Percentiles rank a stretch among this genome's conserved stretches.
phyloP scores from a whole-genome alignment of 495 filamentous ascomycete genomes.

The Copromyces sp. region DNA sequence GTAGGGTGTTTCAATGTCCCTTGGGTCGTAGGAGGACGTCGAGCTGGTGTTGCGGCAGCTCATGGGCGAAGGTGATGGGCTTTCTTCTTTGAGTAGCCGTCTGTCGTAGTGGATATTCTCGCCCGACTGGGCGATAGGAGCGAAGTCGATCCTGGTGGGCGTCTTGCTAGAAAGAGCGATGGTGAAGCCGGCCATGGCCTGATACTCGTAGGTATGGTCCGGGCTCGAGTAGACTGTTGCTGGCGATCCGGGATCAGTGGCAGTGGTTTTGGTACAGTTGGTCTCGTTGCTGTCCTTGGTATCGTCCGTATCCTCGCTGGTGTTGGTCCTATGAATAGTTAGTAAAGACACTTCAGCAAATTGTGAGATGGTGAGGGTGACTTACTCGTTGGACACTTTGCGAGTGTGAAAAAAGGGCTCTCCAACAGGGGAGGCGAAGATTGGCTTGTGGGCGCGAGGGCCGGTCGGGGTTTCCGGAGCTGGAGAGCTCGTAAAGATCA shows the following conservation, averaged over 20 bases:
- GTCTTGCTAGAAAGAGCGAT: background rate
- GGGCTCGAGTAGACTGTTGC: fast-evolving
- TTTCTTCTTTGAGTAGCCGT: background rate
- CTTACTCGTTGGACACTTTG: background rate
- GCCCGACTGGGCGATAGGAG: background rate
- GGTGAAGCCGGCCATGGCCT: background rate
- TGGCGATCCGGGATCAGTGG: background rate
- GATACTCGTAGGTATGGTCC: background rate
- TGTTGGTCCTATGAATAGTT: background rate
- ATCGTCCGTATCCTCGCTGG: no score
- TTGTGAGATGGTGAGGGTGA: background rate
- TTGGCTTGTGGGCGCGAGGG: fast-evolving
- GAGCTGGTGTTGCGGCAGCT: background rate
- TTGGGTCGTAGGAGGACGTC: fast-evolving
- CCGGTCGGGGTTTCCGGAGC: background rate
- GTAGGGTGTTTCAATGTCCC: background rate
- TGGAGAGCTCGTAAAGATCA: no score
- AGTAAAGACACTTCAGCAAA: background rate
- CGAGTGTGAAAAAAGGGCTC: background rate
- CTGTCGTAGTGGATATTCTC: background rate
- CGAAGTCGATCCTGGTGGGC: fast-evolving
- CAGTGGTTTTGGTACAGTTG: background rate
- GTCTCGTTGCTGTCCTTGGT: background rate
- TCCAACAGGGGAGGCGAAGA: background rate
- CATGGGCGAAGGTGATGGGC: fast-evolving